phyloP scores from a whole-genome alignment of 1,284 basidiomycete genomes.

The Moesziomyces aphidis region DNA sequence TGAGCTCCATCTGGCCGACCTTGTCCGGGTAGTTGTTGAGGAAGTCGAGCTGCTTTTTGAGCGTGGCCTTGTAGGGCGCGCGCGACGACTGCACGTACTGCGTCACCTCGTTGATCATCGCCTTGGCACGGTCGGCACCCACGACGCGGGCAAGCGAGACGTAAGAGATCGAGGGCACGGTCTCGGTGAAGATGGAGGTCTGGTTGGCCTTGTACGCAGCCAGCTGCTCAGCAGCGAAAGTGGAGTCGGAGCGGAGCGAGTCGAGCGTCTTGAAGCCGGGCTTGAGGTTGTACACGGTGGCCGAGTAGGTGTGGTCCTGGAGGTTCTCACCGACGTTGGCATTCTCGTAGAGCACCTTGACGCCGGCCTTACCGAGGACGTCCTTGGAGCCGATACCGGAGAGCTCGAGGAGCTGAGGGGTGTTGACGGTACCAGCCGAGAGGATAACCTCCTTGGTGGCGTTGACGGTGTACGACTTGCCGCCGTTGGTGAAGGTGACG shows the following conservation, averaged over 20 bases:
- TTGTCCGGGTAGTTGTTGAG: conserved; percentile 45
- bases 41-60: conserved; percentile 62
- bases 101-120: conserved; percentile 42
- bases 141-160: conserved; percentile 56
- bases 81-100: conserved; percentile 41
- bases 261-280: conserved; percentile 53
- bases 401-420: conserved; percentile 71
- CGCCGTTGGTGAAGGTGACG: conserved; percentile 48
- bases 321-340: conserved; percentile 70
- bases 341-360: conserved; percentile 54
- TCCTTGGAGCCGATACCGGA: conserved; percentile 71
- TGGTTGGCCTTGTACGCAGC: conserved; percentile 52
- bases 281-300: conserved; percentile 59
- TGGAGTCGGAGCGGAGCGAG: conserved; percentile 54
- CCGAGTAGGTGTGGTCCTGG: conserved; percentile 69
- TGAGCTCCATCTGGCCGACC: conserved; percentile 63
- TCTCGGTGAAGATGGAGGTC: conserved; percentile 55
- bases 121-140: conserved; percentile 38
- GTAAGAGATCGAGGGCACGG: conserved; percentile 62
- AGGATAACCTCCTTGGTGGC: conserved; percentile 59
- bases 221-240: conserved; percentile 54
- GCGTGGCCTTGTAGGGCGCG: conserved; percentile 52
- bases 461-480: conserved; percentile 50
- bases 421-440: conserved; percentile 59
- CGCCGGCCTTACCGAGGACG: conserved; percentile 68